A percentile compares a stretch with the other conserved stretches of the same genome.
Evolutionary conservation across 768 basidiomycete species (phyloP).

Genomic region (Collybia nuda): DNA sequence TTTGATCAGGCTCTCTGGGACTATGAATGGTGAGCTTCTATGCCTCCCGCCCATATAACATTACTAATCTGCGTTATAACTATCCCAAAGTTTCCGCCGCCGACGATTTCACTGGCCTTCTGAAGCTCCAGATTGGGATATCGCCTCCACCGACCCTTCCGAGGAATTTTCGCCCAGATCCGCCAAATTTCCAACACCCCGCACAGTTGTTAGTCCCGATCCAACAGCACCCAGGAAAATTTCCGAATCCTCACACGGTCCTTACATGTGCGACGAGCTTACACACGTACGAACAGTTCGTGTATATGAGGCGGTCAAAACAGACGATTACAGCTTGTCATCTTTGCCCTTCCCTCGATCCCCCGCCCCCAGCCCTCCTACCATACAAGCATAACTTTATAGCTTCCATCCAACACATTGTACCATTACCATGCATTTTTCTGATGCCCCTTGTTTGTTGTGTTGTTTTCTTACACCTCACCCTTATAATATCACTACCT

Average conservation of each 20-base stretch:
- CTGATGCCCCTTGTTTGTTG: neutral
- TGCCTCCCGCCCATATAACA: neutral
- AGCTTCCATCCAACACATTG: neutral
- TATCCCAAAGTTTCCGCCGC: slow-evolving; percentile 56
- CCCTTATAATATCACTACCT: neutral
- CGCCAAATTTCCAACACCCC: slow-evolving; percentile 16
- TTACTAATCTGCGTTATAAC: slow-evolving; percentile 10
- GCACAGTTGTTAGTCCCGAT: slow-evolving; percentile 11
- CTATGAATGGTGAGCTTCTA: slow-evolving; percentile 53
- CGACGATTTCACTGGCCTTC: slow-evolving; percentile 69
- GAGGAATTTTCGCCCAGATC: slow-evolving; percentile 10
- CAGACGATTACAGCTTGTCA: slow-evolving; percentile 16
- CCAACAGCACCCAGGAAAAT: slow-evolving; percentile 17
- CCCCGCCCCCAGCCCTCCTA: slow-evolving; percentile 13
- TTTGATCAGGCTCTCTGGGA: slow-evolving; percentile 48
- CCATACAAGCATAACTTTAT: slow-evolving; percentile 1
- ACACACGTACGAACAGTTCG: slow-evolving; percentile 51
- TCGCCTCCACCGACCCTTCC: slow-evolving; percentile 16
- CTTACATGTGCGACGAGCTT: slow-evolving; percentile 34
- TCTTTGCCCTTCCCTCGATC: slow-evolving; percentile 19
- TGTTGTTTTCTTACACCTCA: neutral
- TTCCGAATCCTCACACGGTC: slow-evolving; percentile 4
- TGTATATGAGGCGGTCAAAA: slow-evolving; percentile 51
- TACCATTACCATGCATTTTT: neutral
- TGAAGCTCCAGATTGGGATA: slow-evolving; percentile 33